Conservation (phyloP, 2,329 filamentous ascomycete genomes). For the Beauveria rudraprayagi region DNA sequence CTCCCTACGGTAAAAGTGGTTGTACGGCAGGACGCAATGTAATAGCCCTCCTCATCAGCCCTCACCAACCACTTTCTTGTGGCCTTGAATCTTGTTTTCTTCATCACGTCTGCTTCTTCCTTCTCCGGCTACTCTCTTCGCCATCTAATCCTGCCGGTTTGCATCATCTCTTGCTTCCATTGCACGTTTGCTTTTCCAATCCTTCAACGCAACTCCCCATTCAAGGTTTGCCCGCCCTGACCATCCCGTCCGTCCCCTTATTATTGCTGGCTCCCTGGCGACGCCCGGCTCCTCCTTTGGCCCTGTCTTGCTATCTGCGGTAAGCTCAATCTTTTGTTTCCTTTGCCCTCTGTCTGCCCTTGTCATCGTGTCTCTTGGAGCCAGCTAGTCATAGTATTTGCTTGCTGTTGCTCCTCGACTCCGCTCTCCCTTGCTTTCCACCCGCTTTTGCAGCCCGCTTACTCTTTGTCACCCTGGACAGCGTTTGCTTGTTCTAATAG, state of each 20-base stretch:
- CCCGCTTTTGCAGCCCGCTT: constrained; percentile 5
- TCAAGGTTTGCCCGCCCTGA: constrained; percentile 2
- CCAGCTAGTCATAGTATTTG: neutral
- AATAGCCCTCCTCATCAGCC: neutral
- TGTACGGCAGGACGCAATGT: neutral
- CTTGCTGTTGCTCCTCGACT: neutral
- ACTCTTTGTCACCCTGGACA: constrained; percentile 4
- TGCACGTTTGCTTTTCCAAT: neutral
- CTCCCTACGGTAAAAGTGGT: neutral
- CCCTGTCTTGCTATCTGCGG: constrained; percentile 7
- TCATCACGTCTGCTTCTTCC: neutral
- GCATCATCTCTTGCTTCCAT: neutral
- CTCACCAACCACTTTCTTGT: neutral
- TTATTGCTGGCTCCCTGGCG: constrained; percentile 5
- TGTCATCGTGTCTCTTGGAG: neutral
- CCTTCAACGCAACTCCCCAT: neutral
- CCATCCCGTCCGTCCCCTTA: neutral
- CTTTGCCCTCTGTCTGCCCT: neutral
- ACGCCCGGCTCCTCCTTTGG: neutral
- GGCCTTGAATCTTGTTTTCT: neutral
- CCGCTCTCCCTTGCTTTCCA: constrained; percentile 6
- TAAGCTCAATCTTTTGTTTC: neutral
- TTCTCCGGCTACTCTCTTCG: neutral
- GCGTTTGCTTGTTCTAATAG: neutral
- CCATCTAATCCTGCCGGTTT: neutral